Evolutionary conservation across 805 yeast species (phyloP), one percentile per base, ranked within the genome.

Genomic region (Suhomyces faveliae): DNA sequence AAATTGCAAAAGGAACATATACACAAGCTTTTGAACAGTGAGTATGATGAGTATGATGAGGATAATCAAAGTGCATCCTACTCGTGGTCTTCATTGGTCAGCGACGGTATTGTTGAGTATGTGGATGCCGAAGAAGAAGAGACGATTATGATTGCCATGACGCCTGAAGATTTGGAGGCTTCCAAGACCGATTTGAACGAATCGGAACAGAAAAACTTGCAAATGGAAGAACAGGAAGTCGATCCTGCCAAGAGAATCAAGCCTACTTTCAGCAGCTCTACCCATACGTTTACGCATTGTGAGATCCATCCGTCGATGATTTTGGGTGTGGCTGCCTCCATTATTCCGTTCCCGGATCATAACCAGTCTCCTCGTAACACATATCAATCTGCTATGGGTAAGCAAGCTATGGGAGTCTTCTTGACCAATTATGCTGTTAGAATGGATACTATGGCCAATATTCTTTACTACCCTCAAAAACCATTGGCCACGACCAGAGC

Each of bases 391-490:
- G 99, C 99, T 54, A 94, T 94, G 99, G 99, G 99, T 83, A 94
- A 94, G 71, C 99, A 94, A 74, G 99, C 99, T 49, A 94, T 94
- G 99, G 99, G 99, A 66, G 98, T 94, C 8, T 92, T 88, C 69
- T 78, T 92, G 61, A 94, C 99, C 4, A 94, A 94, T 64, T 94
- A 92, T 68, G 81, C 85, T 50, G 96, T 92, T 45, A 88, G 99
- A 73, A 94, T 94, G 99, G 99, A 94, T 70, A 94, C 99, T 1
- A 94, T 94, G 99, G 97, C 99, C 8, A 94, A 94, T 64, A 92
- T 94, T 59, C 77, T 94, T 57, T 94, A 94, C 66, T 94, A 94
- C 64, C 99, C 99, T 35, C 99, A 94, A 67, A 94, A 94, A 68
- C 99, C 99, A 12, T 76, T 94, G 65, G 99, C 98, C 43, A 94